These are phyloP conservation scores for Camellia oleifera DNA, from an alignment of 179 eudicot species.

Conservation along the genomic window DNA sequence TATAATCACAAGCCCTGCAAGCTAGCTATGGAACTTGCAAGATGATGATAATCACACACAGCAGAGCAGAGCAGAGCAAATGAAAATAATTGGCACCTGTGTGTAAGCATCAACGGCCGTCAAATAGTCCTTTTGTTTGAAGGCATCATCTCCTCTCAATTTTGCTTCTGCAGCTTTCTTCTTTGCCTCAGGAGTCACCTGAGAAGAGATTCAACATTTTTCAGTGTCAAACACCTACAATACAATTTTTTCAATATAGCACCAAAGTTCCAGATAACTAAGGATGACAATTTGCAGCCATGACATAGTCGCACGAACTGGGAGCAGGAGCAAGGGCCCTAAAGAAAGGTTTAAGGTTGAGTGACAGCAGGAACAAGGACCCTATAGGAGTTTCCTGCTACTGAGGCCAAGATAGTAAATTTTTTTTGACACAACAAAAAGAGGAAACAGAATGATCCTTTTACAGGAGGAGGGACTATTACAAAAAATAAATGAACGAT, in stretches of 20 bases:
- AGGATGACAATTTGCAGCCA: background rate
- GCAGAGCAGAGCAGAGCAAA: background rate
- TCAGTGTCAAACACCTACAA: background rate
- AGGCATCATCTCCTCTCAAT: conserved; percentile 80
- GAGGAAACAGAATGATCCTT: background rate
- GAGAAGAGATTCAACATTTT: conserved; percentile 8
- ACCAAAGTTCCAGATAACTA: background rate
- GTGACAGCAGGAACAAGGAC: too few relatives aligned
- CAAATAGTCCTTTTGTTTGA: conserved; percentile 58
- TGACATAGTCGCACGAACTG: too few relatives aligned
- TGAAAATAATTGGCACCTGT: conserved; percentile 40
- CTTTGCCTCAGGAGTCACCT: conserved; percentile 87
- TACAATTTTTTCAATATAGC: conserved; percentile 3
- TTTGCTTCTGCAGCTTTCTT: conserved; percentile 87
- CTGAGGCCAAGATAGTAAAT: background rate
- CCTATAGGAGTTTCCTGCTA: too few relatives aligned
- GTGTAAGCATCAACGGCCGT: conserved; percentile 85
- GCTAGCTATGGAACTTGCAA: too few relatives aligned
- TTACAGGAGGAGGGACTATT: background rate
- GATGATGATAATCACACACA: background rate
- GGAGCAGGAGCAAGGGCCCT: too few relatives aligned
- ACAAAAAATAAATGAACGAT: background rate
- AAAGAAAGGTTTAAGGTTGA: too few relatives aligned
- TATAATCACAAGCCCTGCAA: too few relatives aligned
- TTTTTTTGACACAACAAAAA: background rate